These are phyloP conservation scores for Pyrenophora tritici-repentis DNA, from an alignment of 2,329 filamentous ascomycete genomes.

Conservation along the genomic window DNA sequence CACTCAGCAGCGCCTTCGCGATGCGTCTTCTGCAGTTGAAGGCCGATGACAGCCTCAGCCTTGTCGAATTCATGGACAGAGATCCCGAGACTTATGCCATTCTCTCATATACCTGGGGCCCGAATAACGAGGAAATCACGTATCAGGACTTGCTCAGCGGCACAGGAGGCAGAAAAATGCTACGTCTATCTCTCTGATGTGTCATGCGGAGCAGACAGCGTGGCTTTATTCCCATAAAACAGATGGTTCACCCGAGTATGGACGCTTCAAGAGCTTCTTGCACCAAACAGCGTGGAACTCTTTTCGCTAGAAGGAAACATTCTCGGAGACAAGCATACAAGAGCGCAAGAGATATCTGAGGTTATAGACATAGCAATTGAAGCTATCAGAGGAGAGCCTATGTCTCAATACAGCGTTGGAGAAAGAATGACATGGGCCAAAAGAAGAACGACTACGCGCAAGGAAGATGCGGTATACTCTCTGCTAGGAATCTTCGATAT, in stretches of 20 bases:
- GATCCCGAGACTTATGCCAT: too few relatives aligned
- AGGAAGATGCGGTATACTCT: slow-evolving; percentile 23
- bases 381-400: neutral
- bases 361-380: neutral
- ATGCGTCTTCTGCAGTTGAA: too few relatives aligned
- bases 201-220: too few relatives aligned
- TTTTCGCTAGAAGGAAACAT: neutral
- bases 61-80: too few relatives aligned
- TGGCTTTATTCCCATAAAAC: neutral
- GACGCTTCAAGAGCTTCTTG: slow-evolving; percentile 8
- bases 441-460: slow-evolving; percentile 19
- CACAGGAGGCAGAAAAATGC: too few relatives aligned
- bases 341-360: neutral
- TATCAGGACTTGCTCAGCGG: too few relatives aligned
- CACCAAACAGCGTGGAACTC: neutral
- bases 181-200: too few relatives aligned
- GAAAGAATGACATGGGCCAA: slow-evolving; percentile 27
- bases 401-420: neutral
- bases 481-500: slow-evolving; percentile 24
- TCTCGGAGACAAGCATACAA: neutral
- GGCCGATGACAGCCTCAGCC: too few relatives aligned
- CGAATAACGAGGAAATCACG: too few relatives aligned
- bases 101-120: too few relatives aligned
- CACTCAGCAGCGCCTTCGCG: too few relatives aligned
- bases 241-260: neutral